phyloP scores from a whole-genome alignment of 441 rosid genomes.

The Bruguiera hainesii region DNA sequence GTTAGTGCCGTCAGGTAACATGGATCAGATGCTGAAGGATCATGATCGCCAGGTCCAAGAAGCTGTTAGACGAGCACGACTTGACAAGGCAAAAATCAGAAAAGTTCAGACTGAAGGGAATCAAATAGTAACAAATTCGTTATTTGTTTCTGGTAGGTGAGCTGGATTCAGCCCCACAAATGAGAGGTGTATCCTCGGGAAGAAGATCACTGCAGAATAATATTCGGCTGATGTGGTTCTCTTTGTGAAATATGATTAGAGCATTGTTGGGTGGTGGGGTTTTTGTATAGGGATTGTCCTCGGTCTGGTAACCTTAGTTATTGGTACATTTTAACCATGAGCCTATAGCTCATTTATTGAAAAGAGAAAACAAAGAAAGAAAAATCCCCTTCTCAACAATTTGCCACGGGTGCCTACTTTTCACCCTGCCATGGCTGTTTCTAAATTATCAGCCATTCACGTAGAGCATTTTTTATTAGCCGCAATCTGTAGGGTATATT shows the following conservation, averaged over 20 bases:
- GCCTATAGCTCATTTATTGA: constrained; percentile 23
- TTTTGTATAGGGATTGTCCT: constrained; percentile 41
- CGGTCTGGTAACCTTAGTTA: constrained; percentile 21
- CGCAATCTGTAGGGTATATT: constrained; percentile 20
- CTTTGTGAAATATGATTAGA: constrained; percentile 14
- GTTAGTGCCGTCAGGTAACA: constrained; percentile 73
- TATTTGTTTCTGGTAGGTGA: constrained; percentile 70
- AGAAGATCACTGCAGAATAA: constrained; percentile 24
- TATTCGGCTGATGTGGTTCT: not conserved
- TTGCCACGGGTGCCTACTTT: constrained; percentile 24
- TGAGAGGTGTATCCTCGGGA: constrained; percentile 1
- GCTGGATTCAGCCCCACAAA: constrained; percentile 14
- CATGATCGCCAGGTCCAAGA: constrained; percentile 96
- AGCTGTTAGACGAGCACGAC: constrained; percentile 82
- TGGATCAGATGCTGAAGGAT: constrained; percentile 89
- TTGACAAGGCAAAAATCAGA: constrained; percentile 77
- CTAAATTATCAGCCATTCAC: constrained; percentile 26
- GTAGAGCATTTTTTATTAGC: constrained; percentile 33
- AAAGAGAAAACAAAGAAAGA: not conserved
- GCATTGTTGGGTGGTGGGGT: constrained; percentile 18
- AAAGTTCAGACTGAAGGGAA: constrained; percentile 54
- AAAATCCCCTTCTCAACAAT: constrained; percentile 15
- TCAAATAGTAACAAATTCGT: constrained; percentile 54
- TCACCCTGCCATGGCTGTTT: constrained; percentile 24
- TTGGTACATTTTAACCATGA: constrained; percentile 24